These are phyloP conservation scores for Diaporthe longicolla DNA, from an alignment of 2,329 filamentous ascomycete species.

Conservation along the genomic window DNA sequence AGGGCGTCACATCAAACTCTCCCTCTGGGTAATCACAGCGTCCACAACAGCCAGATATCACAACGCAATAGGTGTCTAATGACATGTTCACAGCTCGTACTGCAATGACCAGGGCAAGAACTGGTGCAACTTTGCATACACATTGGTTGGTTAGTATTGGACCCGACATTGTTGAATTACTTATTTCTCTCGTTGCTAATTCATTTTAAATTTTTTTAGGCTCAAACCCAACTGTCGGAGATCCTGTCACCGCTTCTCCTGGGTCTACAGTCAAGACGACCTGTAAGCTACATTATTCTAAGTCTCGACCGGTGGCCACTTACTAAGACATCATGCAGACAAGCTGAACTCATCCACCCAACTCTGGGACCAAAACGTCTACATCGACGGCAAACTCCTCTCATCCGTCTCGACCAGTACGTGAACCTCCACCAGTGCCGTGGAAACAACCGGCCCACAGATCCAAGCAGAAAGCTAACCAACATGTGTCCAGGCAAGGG, in stretches of 20 bases:
- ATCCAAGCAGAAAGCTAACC: not conserved
- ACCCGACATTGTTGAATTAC: not conserved
- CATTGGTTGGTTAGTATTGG: constrained; percentile 3
- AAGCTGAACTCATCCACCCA: constrained; percentile 16
- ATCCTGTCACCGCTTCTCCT: not conserved
- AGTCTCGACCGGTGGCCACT: not conserved
- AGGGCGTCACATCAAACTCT: constrained; percentile 8
- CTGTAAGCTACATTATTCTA: not conserved
- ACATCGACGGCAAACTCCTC: not conserved
- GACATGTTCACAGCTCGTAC: not conserved
- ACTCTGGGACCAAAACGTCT: constrained; percentile 23
- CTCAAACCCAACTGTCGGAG: not conserved
- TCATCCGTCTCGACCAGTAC: constrained; percentile 13
- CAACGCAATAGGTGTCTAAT: not conserved
- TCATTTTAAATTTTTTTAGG: not conserved
- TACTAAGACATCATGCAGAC: not conserved
- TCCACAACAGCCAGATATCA: accelerated
- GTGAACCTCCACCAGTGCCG: not conserved
- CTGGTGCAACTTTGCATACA: constrained; percentile 22
- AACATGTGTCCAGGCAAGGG: not conserved
- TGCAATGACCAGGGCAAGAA: not conserved
- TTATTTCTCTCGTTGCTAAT: not conserved
- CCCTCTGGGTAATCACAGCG: not conserved
- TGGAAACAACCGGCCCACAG: not conserved
- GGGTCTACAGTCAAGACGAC: constrained; percentile 9